Base-by-base conservation (phyloP, 1,284 basidiomycete species). In the Ustilago nuda region DNA sequence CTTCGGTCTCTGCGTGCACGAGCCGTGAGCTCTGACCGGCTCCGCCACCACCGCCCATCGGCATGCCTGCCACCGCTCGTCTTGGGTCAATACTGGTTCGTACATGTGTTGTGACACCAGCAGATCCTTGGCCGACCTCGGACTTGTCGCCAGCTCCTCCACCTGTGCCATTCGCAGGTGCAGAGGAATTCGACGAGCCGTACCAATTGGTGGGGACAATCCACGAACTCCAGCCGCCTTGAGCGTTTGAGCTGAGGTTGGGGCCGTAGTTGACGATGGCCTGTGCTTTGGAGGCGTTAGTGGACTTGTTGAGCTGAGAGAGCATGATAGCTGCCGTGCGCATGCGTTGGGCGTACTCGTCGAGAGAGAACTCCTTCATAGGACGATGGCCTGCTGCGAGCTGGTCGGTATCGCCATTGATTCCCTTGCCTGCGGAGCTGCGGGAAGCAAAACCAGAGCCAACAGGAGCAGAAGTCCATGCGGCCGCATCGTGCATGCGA, bases 271-370 rank as follows among this genome's bases (percentile, higher is more conserved):
- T 80, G 61, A 82, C 59, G 41, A 79, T 79, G 2, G 80, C 78
- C 19, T 81, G 80, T n/a, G 72, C 64, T 37, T 72, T 73, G 64
- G 45, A 55, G 2, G 79, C 79, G 56, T 79, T 82, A 39, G 72
- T 80, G 33, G 66, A 72, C 61, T 77, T 80, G 72, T 95, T 98
- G 50, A 99, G 90, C 87, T 99, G 96, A 1, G 96, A 92, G 27
- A 99, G 91, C 96, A 99, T 98, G 80, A 99, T 92, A 4, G 97
- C 96, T 1, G 96, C 96, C 11, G 95, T 98, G 15, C 94, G 91
- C 96, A 99, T 99, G 50, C 96, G 91, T 82, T 98, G 94, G 0
- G 96, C 96, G 85, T 99, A 99, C 80, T 99, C 96, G 82, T 99
- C 95, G 35, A 99, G 72, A 12, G 82, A 83, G 50, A 84, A 83